Evolutionary conservation across 331 rosid genomes (phyloP).

Genomic region (Pyrus hybrid): DNA sequence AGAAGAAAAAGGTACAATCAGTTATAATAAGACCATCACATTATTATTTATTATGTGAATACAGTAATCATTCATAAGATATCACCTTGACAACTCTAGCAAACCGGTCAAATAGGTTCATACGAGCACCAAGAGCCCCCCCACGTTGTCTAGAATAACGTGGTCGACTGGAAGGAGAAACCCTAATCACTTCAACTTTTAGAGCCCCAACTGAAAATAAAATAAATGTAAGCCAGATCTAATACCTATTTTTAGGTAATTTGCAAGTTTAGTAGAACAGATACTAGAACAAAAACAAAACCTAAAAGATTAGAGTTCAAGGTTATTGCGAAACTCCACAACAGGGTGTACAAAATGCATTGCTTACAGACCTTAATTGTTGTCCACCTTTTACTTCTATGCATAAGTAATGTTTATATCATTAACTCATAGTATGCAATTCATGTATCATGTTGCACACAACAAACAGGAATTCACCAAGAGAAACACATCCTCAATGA

Average conservation of each 20-base stretch:
- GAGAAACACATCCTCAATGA: neutral
- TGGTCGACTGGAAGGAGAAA: constrained; percentile 12
- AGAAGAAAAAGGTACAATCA: neutral
- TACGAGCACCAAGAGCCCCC: constrained; percentile 43
- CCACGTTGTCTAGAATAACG: constrained; percentile 21
- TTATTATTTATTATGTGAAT: neutral
- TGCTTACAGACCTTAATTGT: neutral
- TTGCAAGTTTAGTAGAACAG: neutral
- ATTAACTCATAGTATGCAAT: neutral
- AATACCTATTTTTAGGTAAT: no score
- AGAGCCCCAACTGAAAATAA: constrained; percentile 15
- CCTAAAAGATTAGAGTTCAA: neutral
- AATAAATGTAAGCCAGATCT: neutral
- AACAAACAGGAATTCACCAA: no score
- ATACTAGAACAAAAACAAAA: neutral
- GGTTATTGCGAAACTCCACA: neutral
- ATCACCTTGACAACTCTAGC: constrained; percentile 46
- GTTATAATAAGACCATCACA: neutral
- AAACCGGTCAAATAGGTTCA: constrained; percentile 52
- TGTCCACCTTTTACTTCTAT: neutral
- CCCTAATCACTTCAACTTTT: constrained; percentile 22
- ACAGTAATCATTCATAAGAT: neutral
- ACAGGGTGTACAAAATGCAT: neutral
- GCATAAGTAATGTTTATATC: neutral
- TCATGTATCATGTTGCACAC: neutral